Percentiles rank a stretch among this genome's conserved stretches.
Conservation (phyloP, 306 rosid species). For the Aeschynomene evenia region DNA sequence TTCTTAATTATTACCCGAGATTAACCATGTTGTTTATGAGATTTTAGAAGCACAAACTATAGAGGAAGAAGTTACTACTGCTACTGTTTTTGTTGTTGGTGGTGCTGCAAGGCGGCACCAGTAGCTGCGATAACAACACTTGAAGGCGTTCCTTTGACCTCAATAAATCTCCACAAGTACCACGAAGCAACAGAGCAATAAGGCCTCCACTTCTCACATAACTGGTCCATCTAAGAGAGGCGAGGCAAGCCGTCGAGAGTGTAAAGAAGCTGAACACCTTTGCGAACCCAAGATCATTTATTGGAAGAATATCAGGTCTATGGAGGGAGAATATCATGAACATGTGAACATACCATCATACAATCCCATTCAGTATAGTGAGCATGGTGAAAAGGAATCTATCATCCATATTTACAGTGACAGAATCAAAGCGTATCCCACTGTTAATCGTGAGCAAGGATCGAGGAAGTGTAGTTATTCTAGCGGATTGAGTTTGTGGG, state of each 20-base stretch:
- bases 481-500: too few species aligned
- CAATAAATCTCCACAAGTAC: conserved; percentile 95
- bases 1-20: conserved; percentile 80
- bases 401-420: conserved; percentile 97
- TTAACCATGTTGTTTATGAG: conserved; percentile 86
- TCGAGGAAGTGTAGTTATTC: too few species aligned
- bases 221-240: conserved; percentile 92
- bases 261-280: conserved; percentile 85
- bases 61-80: conserved; percentile 51
- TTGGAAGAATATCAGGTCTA: conserved; percentile 91
- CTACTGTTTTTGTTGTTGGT: conserved; percentile 47
- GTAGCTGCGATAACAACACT: conserved; percentile 77
- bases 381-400: conserved; percentile 95
- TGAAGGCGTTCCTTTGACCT: conserved; percentile 84
- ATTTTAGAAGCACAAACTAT: conserved; percentile 83
- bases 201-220: conserved; percentile 97
- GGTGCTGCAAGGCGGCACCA: conserved; percentile 67
- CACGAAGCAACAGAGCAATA: conserved; percentile 90
- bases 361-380: conserved; percentile 97
- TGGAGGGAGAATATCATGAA: conserved; percentile 98
- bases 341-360: conserved; percentile 99
- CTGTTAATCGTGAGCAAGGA: too few species aligned
- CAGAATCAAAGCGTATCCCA: conserved; percentile 82
- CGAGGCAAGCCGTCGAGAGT: conserved; percentile 83
- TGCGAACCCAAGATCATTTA: conserved; percentile 88